Percentiles rank a stretch among this genome's conserved stretches.
Evolutionary conservation across 208 protist species (phyloP).

Genomic region (Porcisia deanei): DNA sequence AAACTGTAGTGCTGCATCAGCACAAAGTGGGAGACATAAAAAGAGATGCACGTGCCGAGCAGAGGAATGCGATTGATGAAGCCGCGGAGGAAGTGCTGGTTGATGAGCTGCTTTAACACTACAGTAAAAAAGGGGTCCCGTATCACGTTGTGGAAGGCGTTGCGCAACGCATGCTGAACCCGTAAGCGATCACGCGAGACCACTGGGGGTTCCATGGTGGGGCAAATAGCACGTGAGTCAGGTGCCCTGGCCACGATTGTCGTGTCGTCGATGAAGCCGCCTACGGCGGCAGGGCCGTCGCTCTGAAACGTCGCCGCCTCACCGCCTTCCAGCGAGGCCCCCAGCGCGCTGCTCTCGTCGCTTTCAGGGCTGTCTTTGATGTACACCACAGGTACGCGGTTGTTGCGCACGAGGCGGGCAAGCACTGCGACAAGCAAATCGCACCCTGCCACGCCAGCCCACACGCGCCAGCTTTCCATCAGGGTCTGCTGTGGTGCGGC

Average conservation of each 20-base stretch:
- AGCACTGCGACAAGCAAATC: conserved; percentile 56
- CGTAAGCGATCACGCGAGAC: conserved; percentile 71
- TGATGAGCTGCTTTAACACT: conserved; percentile 69
- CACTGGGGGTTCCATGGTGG: conserved; percentile 20
- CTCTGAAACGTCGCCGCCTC: conserved; percentile 2
- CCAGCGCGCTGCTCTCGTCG: conserved; percentile 14
- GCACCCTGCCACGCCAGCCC: conserved; percentile 49
- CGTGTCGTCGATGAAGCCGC: neutral
- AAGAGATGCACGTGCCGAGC: conserved; percentile 54
- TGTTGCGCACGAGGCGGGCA: conserved; percentile 51
- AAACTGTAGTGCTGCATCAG: conserved; percentile 89
- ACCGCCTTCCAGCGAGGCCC: neutral
- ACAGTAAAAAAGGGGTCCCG: conserved; percentile 84
- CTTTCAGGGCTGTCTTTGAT: conserved; percentile 38
- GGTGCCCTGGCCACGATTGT: neutral
- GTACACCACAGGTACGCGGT: conserved; percentile 78
- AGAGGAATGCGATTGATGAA: conserved; percentile 76
- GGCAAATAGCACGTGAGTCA: conserved; percentile 17
- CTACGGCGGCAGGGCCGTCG: conserved; percentile 6
- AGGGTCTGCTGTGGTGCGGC: conserved; percentile 39
- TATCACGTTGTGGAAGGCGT: conserved; percentile 50
- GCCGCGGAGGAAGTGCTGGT: conserved; percentile 64
- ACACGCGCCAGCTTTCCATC: conserved; percentile 56
- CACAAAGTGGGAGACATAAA: conserved; percentile 73
- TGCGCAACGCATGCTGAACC: conserved; percentile 64